phyloP scores from a whole-genome alignment of 768 basidiomycete genomes.

The Boletus vermiculosoides region DNA sequence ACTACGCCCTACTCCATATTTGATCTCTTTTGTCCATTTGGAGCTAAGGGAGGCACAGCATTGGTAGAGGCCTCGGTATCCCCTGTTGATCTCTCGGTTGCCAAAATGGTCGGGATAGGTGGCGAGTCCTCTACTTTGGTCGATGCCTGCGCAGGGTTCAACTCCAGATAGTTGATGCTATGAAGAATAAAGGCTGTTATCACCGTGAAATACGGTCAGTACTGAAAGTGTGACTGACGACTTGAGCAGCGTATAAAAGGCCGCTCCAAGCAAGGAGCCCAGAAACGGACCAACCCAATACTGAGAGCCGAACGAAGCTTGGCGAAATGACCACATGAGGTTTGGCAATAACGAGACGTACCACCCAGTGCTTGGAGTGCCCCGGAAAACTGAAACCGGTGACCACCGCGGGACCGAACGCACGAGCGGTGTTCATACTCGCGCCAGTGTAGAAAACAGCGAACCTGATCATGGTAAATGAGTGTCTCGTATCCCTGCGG shows the following conservation, averaged over 20 bases:
- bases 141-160: slow-evolving; percentile 33
- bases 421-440: slow-evolving; percentile 64
- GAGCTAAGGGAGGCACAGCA: not conserved
- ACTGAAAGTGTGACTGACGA: slow-evolving; percentile 31
- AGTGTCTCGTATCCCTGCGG: not conserved
- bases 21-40: not conserved
- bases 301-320: slow-evolving; percentile 31
- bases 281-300: slow-evolving; percentile 73
- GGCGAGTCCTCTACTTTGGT: slow-evolving; percentile 31
- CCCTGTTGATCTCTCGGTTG: not conserved
- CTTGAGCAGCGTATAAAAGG: slow-evolving; percentile 59
- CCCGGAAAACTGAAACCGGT: slow-evolving; percentile 48
- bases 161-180: slow-evolving; percentile 29
- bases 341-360: slow-evolving; percentile 31
- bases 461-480: slow-evolving; percentile 38
- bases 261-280: slow-evolving; percentile 58
- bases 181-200: slow-evolving; percentile 1
- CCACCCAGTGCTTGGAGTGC: slow-evolving; percentile 56
- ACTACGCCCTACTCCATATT: not conserved
- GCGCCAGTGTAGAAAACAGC: slow-evolving; percentile 64
- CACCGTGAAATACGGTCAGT: not conserved
- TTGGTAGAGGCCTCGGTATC: slow-evolving; percentile 7
- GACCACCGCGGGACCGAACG: slow-evolving; percentile 69
- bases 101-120: slow-evolving; percentile 13
- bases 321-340: not conserved